Evolutionary conservation across 768 basidiomycete species (phyloP), one percentile per base, ranked within the genome.

Genomic region (Hypholoma fasciculare): DNA sequence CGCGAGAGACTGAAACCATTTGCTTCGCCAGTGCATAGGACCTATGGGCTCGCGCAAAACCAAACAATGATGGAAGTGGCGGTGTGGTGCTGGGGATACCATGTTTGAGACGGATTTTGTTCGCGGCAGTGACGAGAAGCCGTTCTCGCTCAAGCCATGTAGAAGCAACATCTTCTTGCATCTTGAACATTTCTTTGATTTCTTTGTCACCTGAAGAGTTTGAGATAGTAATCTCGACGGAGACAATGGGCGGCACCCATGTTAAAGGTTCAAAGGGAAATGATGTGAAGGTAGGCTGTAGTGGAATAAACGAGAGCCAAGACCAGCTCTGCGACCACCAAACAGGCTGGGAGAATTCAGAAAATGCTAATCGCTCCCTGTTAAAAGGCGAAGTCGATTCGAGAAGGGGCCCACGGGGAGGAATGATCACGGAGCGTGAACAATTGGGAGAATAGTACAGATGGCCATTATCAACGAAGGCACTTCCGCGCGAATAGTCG

Each of bases 241-340:
- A 20, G 23, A 23, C 23, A 19, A 53, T 53, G 2, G 17, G 19
- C 4, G 52, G 52, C 38, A 43, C 40, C 52, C 52, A 53, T 16
- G 5, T 23, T 16, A 58, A 42, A 3, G 49, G 44, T 11, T 54
- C 61, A 40, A 59, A 62, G n/a, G 57, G 57, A 34, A 23, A 30
- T 12, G 52, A 54, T 12, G 43, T 37, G 20, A 38, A 62, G 6
- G 57, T 44, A 2, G 57, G 57, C 3, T 57, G 12, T 12, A 62
- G 39, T 1, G 61, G 61, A 20, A 62, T 52, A 50, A 62, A 62
- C 16, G 40, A 44, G 48, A 55, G 27, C 57, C 61, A 62, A 5
- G 53, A 57, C n/a, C 40, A 56, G 23, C 16, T 36, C 7, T 43
- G 27, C 6, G 34, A 23, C 61, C 61, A 62, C 42, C 54, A 48